Evolutionary conservation across 306 rosid genomes (phyloP), one percentile per base, ranked within the genome.

Genomic region (barrel medic (Medicago truncatula)): DNA sequence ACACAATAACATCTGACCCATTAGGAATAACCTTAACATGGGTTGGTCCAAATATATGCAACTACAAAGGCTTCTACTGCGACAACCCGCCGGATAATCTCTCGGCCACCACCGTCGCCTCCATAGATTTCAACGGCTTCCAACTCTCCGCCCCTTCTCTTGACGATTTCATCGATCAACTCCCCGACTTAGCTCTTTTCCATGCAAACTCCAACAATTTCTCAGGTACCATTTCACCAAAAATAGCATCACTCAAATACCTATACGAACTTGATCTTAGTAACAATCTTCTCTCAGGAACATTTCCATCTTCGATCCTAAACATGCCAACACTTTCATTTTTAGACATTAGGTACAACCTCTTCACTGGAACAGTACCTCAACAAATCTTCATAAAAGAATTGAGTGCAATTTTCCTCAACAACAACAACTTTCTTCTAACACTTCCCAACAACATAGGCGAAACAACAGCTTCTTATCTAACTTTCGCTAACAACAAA

Each of bases 181-280:
- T 93, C 23, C 96, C 96, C 0, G 96, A 93, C 62, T 39, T 91
- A 13, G 97, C 98, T 36, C 69, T 91, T 5, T 93, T 91, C 83
- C 96, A 89, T 79, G 98, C 98, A 7, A 91, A 93, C 84, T 67
- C 91, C 84, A 93, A 93, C 86, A 79, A 71, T 17, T 91, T 93
- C 66, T 28, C 87, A 0, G 97, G 98, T 78, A 84, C 88, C 14
- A 73, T 93, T 60, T 87, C 96, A 3, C 71, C 91, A 0, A 85
- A 83, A 59, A 81, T 88, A 34, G 75, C 96, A 4, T 28, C n/a
- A 16, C 92, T 93, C 38, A 81, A 75, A 11, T 89, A 68, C 54
- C 80, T 93, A 2, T 93, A 89, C 57, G 96, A 89, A 80, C 87
- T 93, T 1, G 97, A 93, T 56, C 43, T 91, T 36, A 93, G 98